Base-by-base conservation (phyloP, 2,329 filamentous ascomycete genomes). In the Scleromitrula shiraiana region DNA sequence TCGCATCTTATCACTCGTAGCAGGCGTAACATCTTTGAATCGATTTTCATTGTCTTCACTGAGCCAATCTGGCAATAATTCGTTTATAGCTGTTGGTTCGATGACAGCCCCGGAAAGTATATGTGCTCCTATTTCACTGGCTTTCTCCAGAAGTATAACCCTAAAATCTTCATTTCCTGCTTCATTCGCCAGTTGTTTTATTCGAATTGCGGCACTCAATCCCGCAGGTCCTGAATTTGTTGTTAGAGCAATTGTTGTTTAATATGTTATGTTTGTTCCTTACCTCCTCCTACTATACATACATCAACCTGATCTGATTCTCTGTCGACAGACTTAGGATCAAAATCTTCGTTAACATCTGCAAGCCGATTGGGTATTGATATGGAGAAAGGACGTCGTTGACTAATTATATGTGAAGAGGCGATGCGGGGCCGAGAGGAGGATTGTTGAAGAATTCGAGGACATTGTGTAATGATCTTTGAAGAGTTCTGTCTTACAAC, bases 41-140 rank as follows among this genome's bases (percentile, higher is more conserved):
- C 88, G 82, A 57, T 83, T 84, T 36, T 88, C 84, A 67, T 97
- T 98, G 56, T 84, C 80, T 67, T 94, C 86, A 56, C 83, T 81
- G 40, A 93, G 79, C 93, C 93, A 98, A 71, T 96, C 85, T 38
- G 93, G 93, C 39, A 98, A 75, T 44, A 98, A 77, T 68, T 97
- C 91, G 58, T 93, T 80, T 59, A 98, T 78, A 2, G 90, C 85
- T 26, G 80, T 82, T 2, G 93, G 91, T 67, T 98, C 82, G 57
- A 98, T 84, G 40, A 98, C 93, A 61, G 95, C 95, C 51, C 93
- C 93, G 15, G 91, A 97, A 30, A 98, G 76, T 54, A 95, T 95
- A 67, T 98, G 93, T 23, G 90, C 90, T 45, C 93, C 93, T 51
- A 98, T 71, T 66, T 98, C 93, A 53, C 90, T 88, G 2, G 93